These are phyloP conservation scores for Pulveroboletus ravenelii DNA, from an alignment of 768 basidiomycete species.

Conservation along the genomic window DNA sequence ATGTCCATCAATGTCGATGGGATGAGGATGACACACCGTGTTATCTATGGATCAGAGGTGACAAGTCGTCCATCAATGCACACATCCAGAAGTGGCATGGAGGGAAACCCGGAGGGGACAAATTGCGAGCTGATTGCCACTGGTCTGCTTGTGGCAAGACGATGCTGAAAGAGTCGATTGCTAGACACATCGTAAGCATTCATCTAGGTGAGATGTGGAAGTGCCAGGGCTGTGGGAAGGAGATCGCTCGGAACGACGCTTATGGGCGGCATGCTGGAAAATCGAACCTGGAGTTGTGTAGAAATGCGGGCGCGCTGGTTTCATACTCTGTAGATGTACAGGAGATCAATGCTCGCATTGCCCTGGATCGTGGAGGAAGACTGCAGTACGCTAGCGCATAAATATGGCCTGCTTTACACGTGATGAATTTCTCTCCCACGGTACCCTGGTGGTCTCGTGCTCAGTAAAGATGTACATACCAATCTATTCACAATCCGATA, in stretches of 20 bases:
- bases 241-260: slow-evolving; percentile 6
- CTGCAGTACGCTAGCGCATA: not conserved
- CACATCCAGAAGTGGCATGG: slow-evolving; percentile 22
- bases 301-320: slow-evolving; percentile 2
- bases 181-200: slow-evolving; percentile 12
- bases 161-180: slow-evolving; percentile 24
- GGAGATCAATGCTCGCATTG: slow-evolving; percentile 2
- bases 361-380: slow-evolving; percentile 3
- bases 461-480: no score
- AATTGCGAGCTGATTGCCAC: slow-evolving; percentile 1
- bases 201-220: slow-evolving; percentile 17
- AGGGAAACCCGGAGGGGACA: slow-evolving; percentile 9
- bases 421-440: no score
- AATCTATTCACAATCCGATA: no score
- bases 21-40: slow-evolving; percentile 4
- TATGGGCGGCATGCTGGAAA: slow-evolving; percentile 3
- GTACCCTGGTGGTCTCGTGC: no score
- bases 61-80: slow-evolving; percentile 9
- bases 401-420: not conserved
- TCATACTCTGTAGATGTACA: slow-evolving; percentile 4
- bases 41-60: slow-evolving; percentile 13
- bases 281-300: slow-evolving; percentile 2
- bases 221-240: slow-evolving; percentile 15
- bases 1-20: slow-evolving; percentile 12
- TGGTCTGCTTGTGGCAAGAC: slow-evolving; percentile 13